phyloP scores from a whole-genome alignment of 192 early-diverging fungal species.

The Coemansia sp. region DNA sequence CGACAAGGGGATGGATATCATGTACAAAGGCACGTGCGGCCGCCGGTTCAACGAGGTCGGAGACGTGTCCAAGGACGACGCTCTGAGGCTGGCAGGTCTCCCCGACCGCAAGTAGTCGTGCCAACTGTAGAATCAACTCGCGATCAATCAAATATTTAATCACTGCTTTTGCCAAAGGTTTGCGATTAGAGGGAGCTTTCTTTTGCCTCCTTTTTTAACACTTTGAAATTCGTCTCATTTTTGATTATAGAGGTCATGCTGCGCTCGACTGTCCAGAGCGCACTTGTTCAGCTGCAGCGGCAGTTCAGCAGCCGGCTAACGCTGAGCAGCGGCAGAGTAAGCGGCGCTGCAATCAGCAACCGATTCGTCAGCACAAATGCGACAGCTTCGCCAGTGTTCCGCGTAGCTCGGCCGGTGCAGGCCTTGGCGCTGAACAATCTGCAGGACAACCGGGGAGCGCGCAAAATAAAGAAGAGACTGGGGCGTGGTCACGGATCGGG shows the following conservation, averaged over 20 bases:
- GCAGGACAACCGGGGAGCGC: conserved; percentile 42
- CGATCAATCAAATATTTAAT: too few species aligned
- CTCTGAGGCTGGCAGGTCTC: conserved; percentile 27
- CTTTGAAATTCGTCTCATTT: not conserved
- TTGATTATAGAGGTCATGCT: conserved; percentile 8
- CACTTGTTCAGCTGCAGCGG: conserved; percentile 18
- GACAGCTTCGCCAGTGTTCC: not conserved
- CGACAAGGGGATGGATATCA: not conserved
- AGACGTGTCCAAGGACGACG: conserved; percentile 27
- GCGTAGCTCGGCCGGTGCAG: conserved; percentile 14
- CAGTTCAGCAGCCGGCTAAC: conserved; percentile 15
- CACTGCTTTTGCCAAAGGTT: too few species aligned
- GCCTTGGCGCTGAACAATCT: conserved; percentile 32
- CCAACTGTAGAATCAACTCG: too few species aligned
- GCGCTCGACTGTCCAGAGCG: conserved; percentile 6
- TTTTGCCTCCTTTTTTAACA: too few species aligned
- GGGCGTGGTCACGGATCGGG: conserved; percentile 86
- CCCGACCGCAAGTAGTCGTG: conserved; percentile 11
- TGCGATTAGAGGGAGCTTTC: not conserved
- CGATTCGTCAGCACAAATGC: not conserved
- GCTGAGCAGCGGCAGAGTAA: not conserved
- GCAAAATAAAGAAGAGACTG: conserved; percentile 57
- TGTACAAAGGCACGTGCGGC: conserved; percentile 33
- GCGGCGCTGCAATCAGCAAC: not conserved
- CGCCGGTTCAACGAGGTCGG: conserved; percentile 23